Base-by-base conservation (phyloP, 768 basidiomycete genomes). In the Agaricus sinodeliciosus region DNA sequence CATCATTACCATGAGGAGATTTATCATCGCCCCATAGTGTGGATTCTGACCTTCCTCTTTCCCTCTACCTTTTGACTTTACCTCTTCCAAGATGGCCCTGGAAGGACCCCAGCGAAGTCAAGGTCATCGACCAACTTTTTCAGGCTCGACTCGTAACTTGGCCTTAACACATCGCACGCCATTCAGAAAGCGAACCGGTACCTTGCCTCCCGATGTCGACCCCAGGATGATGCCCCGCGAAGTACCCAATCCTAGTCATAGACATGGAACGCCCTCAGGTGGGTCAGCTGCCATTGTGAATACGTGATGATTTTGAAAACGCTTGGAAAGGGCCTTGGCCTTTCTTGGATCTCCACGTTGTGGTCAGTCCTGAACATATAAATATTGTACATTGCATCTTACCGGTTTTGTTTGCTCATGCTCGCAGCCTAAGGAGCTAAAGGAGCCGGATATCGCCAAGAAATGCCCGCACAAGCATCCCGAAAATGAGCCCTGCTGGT, bases 401-500 rank as follows among this genome's bases (percentile, higher is more conserved):
- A 31, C 31, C 7, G 11, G 31, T 28, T 25, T 31, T 27, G 12
- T 40, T 45, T 22, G 22, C 37, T 40, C 44, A 6, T 34, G 15
- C 22, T n/a, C 6, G 11, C 37, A 12, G 16, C 36, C 16, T 16
- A 9, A 46, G 11, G 25, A 53, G 28, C 44, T 43, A 1, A 53
- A 15, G 18, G 43, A 40, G 4, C 44, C 44, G 18, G 31, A 39
- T 15, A 39, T 46, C 22, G 37, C 25, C 11, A 28, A 37, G 22
- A 13, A 18, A 16, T 53, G 51, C 26, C 35, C 25, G 9, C 41
- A 49, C 35, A 58, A 66, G 43, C 68, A 67, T 31, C 49, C 39
- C 19, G 46, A 54, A 16, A 68, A 67, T 55, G 49, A 58, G 18
- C 13, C 35, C 1, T 70, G 69, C 49, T 71, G 70, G 70, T 62